Evolutionary conservation across 2,329 filamentous ascomycete genomes (phyloP), one percentile per base, ranked within the genome.

Genomic region (Botryotinia calthae): DNA sequence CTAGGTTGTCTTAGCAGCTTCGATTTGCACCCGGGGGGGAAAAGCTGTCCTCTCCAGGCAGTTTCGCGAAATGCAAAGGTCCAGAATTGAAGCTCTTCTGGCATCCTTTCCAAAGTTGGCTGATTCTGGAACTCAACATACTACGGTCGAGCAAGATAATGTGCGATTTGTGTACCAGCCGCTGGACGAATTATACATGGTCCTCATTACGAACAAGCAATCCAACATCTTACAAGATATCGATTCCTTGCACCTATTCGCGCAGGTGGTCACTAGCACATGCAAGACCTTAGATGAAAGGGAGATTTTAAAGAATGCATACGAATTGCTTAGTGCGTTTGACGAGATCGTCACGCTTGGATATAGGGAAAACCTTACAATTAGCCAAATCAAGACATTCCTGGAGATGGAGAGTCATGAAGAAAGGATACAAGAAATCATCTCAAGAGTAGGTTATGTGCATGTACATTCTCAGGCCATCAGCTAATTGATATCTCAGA

Each of bases 201-300:
- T 99, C 77, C 90, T 99, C 81, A 98, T 99, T 84, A 99, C 97
- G 83, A 99, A 99, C 87, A 93, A 94, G 80, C 96, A 98, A 86
- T 98, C 95, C 83, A 99, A 99, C 85, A 99, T 99, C 78, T 88
- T 99, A 69, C 96, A 99, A 85, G 96, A 99, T 84, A 99, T 99
- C 83, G 96, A 98, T 84, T 97, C 96, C 74, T 89, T 99, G 74
- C 97, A 99, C 83, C 88, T 99, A 31, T 99, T 99, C 82, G 95
- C 95, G 74, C 96, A 99, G 85, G 95, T 99, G 25, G 96, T 98
- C 72, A 94, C 93, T 74, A 97, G 93, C 84, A 95, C 97, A 81
- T 99, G 96, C 89, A 97, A 95, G 85, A 97, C 89, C 78, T 84
- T 98, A 74, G 97, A 99, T 80, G 97, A 99, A 86, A 89, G 95